Evolutionary conservation across 73 alveolate species (phyloP).

Genomic region (Tetrahymena malaccensis): DNA sequence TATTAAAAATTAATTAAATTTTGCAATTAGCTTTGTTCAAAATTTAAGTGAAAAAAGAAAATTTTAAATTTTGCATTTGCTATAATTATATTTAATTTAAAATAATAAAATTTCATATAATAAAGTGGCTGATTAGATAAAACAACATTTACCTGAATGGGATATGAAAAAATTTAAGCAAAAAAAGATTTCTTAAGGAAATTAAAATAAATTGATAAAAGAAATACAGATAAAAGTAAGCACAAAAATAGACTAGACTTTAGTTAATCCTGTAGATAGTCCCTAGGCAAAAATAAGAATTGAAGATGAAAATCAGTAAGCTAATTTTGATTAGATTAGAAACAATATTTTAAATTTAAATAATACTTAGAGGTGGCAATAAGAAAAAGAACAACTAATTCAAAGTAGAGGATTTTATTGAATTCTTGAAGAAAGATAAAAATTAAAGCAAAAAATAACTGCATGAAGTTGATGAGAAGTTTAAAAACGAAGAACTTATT

Average conservation of each 20-base stretch:
- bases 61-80: too few species aligned
- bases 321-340: background rate
- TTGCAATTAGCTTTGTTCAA: too few species aligned
- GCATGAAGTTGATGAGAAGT: background rate
- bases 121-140: background rate
- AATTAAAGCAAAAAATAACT: background rate
- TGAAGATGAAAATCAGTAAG: background rate
- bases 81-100: too few species aligned
- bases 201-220: background rate
- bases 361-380: background rate
- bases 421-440: background rate
- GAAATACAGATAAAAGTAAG: background rate
- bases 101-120: too few species aligned
- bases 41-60: too few species aligned
- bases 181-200: background rate
- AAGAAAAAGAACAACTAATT: background rate
- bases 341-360: background rate
- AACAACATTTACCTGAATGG: background rate
- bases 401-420: background rate
- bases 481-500: background rate
- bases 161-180: background rate
- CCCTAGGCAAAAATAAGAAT: background rate
- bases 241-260: background rate
- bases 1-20: too few species aligned
- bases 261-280: background rate